Evolutionary conservation across 768 basidiomycete species (phyloP).

Genomic region (Leccinum ochraceum): DNA sequence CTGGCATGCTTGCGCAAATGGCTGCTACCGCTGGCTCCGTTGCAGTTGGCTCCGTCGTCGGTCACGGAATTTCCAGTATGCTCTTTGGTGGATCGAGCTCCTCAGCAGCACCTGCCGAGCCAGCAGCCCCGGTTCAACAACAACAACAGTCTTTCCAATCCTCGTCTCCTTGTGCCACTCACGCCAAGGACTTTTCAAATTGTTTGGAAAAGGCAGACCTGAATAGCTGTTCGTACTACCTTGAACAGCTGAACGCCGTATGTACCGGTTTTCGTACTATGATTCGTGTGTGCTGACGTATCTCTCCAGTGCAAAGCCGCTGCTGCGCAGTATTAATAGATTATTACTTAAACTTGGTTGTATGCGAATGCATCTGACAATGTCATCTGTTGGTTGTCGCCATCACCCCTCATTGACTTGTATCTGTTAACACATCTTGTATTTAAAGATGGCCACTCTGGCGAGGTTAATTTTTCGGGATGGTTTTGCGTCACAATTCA

Average conservation of each 20-base stretch:
- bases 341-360: slow-evolving; percentile 3
- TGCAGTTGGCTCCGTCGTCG: slow-evolving; percentile 83
- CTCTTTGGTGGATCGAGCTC: slow-evolving; percentile 73
- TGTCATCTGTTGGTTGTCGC: slow-evolving; percentile 7
- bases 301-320: slow-evolving; percentile 68
- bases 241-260: slow-evolving; percentile 87
- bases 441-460: neutral
- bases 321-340: slow-evolving; percentile 54
- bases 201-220: slow-evolving; percentile 84
- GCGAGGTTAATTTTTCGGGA: neutral
- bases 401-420: slow-evolving; percentile 5
- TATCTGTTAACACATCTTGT: neutral
- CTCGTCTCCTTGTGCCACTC: slow-evolving; percentile 61
- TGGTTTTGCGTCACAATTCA: too few relatives aligned
- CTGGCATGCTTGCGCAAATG: slow-evolving; percentile 82
- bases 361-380: slow-evolving; percentile 9
- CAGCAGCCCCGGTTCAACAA: slow-evolving; percentile 49
- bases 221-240: slow-evolving; percentile 81
- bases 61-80: slow-evolving; percentile 89
- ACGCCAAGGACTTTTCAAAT: slow-evolving; percentile 86
- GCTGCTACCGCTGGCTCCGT: slow-evolving; percentile 90
- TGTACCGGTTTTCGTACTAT: slow-evolving; percentile 30
- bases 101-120: slow-evolving; percentile 40
- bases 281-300: slow-evolving; percentile 11
- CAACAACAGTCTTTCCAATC: slow-evolving; percentile 42